Conservation (phyloP, 2,329 filamentous ascomycete genomes). For the Aspergillus awamori region DNA sequence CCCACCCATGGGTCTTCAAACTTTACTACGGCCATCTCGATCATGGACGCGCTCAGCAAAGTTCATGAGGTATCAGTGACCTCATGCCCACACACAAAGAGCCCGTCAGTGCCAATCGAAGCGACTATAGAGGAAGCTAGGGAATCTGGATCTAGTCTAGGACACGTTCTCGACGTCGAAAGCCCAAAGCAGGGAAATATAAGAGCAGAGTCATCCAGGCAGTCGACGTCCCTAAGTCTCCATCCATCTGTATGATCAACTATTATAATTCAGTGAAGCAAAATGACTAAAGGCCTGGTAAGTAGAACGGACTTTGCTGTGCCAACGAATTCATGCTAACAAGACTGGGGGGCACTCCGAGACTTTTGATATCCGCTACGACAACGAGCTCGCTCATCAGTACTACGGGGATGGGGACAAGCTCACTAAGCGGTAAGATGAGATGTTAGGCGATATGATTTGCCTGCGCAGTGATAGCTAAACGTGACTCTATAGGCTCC, state of each 20-base stretch:
- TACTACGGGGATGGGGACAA: conserved; percentile 23
- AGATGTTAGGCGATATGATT: no score
- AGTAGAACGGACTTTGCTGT: not conserved
- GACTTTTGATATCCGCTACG: conserved; percentile 25
- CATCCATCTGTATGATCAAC: not conserved
- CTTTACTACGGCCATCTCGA: not conserved
- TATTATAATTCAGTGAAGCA: not conserved
- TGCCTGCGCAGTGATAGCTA: not conserved
- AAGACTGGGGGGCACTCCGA: not conserved
- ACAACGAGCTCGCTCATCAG: conserved; percentile 21
- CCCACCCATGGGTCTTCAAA: not conserved
- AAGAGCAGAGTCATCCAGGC: not conserved
- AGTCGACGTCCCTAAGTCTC: rapidly evolving
- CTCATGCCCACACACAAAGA: not conserved
- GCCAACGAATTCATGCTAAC: not conserved
- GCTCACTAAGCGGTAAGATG: conserved; percentile 14
- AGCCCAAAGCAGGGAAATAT: not conserved
- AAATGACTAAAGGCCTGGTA: not conserved
- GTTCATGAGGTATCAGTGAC: not conserved
- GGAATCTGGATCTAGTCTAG: not conserved
- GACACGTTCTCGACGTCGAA: not conserved
- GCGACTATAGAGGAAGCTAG: not conserved
- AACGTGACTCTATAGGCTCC: not conserved
- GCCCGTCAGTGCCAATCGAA: not conserved
- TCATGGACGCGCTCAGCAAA: not conserved